Base-by-base conservation (phyloP, 176 grass and related monocot genomes). In the Dendrocalamus sinicus region DNA sequence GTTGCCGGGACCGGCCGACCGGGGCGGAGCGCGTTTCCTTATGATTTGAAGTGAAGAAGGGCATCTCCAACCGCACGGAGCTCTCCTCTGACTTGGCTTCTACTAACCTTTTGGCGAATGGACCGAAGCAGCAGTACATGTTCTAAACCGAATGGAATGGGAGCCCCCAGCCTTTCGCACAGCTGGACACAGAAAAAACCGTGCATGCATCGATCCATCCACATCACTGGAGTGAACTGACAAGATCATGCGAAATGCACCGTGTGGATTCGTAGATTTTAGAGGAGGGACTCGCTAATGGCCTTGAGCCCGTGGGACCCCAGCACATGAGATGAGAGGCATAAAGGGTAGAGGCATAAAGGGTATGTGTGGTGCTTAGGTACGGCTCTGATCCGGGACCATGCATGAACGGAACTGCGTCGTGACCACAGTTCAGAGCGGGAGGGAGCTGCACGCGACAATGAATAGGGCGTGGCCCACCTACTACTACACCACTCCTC, bases 61-160 rank as follows among this genome's bases (percentile, higher is more conserved):
- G 63, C 37, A 48, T 23, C 45, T 44, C 58, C 82, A 63, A 10
- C 50, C 57, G 59, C 88, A 81, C 60, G 88, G 82, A 28, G 72
- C 23, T 12, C 53, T 12, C 24, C 19, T 67, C 78, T 83, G 73
- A 83, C 79, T 82, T 83, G 84, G 84, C 84, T 51, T 83, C 84
- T 84, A 90, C 89, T 79, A 79, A 79, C 20, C 51, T 5, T 32
- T 11, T 79, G 51, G 72, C 28, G n/a, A 59, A 50, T 47, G 72
- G 50, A 17, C 67, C 9, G 69, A 20, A 32, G 35, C 74, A 40
- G 22, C 71, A 12, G 13, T 14, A 51, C 4, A 37, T 44, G 83
- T n/a, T 54, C 48, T 43, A 57, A 69, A 69, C 12, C 4, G 50
- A 74, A 37, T 7, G 55, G 55, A 40, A 66, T 59, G 45, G 8